Percentiles rank a stretch among this genome's conserved stretches.
These are phyloP conservation scores for Phytophthora cajani DNA, from an alignment of 352 stramenopile species.

Conservation along the genomic window DNA sequence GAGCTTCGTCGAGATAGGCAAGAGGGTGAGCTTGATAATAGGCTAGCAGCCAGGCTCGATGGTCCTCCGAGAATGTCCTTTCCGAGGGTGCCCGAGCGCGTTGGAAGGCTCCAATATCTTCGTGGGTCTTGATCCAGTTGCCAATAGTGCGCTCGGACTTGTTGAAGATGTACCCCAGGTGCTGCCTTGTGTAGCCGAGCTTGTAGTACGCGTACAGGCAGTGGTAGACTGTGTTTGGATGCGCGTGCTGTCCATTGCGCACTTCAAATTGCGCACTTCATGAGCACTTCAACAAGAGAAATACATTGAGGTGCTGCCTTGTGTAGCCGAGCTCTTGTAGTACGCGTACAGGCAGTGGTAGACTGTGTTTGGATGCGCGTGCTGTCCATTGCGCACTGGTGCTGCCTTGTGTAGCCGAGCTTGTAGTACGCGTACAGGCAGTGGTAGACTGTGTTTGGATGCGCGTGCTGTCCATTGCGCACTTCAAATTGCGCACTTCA, in stretches of 20 bases:
- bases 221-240: conserved; percentile 29
- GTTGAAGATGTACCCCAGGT: conserved; percentile 31
- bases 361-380: too few species aligned
- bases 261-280: too few species aligned
- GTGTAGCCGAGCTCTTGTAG: too few species aligned
- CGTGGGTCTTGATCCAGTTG: conserved; percentile 33
- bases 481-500: too few species aligned
- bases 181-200: conserved; percentile 17
- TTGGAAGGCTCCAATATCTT: conserved; percentile 23
- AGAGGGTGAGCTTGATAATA: conserved; percentile 23
- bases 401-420: conserved; percentile 17
- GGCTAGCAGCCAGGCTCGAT: conserved; percentile 15
- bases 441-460: conserved; percentile 29
- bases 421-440: conserved; percentile 30
- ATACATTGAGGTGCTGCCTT: too few species aligned
- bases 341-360: too few species aligned
- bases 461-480: too few species aligned
- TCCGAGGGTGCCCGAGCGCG: conserved; percentile 5
- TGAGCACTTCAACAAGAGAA: too few species aligned
- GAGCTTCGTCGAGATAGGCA: conserved; percentile 31
- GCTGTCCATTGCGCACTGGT: too few species aligned
- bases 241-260: too few species aligned
- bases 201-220: conserved; percentile 30
- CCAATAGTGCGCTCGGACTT: conserved; percentile 31
- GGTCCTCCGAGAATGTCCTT: conserved; percentile 20